Base-by-base conservation (phyloP, 129 eudicot genomes). In the Pseudognaphalium luteoalbum region DNA sequence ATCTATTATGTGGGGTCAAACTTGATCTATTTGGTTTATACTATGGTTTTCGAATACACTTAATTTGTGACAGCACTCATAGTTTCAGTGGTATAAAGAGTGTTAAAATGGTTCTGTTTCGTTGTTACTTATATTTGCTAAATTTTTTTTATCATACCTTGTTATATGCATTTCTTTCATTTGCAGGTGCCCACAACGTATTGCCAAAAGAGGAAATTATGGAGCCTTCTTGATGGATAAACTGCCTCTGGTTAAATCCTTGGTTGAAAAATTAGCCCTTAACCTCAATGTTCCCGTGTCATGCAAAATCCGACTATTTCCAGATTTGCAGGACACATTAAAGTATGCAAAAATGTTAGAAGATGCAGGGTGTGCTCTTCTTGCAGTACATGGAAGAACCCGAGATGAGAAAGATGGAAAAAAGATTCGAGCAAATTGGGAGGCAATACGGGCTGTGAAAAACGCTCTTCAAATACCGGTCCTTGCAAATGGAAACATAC, bases 211-310 rank as follows among this genome's bases (percentile, higher is more conserved):
- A 42, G 98, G 98, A n/a, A 71, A 92, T 74, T 92, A 92, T 58
- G 98, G 98, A 76, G 98, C 98, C 20, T 92, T 92, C 78, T 84
- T 92, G 12, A 92, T 92, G 98, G 93, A 92, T 32, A 92, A 92
- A 74, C 94, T 92, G 63, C 94, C 98, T 37, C 94, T 92, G 1
- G 94, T 92, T 7, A 88, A 85, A 60, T 88, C 98, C 15, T 68
- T 92, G 70, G 98, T 92, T 11, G 92, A 92, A 76, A 92, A 90
- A 64, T 68, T 92, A 74, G 85, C 94, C 16, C 41, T 21, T 54
- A 88, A 90, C 78, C 93, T 92, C 11, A 62, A 74, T 4, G 94
- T 88, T 33, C 98, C 98, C 0, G 98, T 92, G 52, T 92, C 98
- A 1, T 92, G 98, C 85, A 92, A 92, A 83, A 90, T 92, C 47